phyloP scores from a whole-genome alignment of 1,139 yeast genomes.

The Tardiomyces blankii region DNA sequence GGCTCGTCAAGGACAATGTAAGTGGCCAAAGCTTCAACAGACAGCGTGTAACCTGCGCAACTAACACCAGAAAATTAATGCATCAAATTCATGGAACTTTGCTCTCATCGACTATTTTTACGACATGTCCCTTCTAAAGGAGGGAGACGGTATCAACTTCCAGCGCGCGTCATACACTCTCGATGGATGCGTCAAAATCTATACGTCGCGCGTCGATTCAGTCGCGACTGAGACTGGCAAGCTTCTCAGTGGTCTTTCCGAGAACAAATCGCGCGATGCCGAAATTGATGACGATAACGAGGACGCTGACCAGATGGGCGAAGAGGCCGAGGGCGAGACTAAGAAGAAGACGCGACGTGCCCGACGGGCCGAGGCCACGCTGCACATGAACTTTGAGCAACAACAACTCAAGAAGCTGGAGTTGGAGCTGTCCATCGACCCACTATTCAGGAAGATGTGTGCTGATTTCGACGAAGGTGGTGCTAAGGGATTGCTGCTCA shows the following conservation, averaged over 20 bases:
- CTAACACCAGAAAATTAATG: constrained; percentile 24
- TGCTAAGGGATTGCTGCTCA: constrained; percentile 69
- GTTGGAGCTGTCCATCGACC: constrained; percentile 73
- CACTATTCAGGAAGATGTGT: constrained; percentile 76
- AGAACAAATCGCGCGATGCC: constrained; percentile 12
- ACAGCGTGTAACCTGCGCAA: neutral
- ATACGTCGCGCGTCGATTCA: constrained; percentile 79
- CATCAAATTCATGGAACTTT: constrained; percentile 63
- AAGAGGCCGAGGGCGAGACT: constrained; percentile 19
- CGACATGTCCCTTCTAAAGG: constrained; percentile 48
- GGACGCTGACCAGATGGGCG: constrained; percentile 20
- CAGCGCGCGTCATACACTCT: constrained; percentile 71
- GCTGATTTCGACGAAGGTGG: constrained; percentile 97
- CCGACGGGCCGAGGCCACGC: constrained; percentile 32
- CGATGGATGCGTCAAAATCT: constrained; percentile 80
- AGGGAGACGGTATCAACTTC: constrained; percentile 57
- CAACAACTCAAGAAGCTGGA: constrained; percentile 63
- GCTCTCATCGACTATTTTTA: constrained; percentile 83
- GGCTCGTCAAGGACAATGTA: constrained; percentile 71
- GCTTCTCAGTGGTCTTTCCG: constrained; percentile 60
- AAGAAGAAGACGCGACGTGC: constrained; percentile 12
- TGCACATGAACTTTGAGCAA: constrained; percentile 44
- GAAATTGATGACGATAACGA: constrained; percentile 16
- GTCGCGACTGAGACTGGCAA: constrained; percentile 88
- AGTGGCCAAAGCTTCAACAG: neutral